phyloP scores from a whole-genome alignment of 23 red algal genomes.

The Chondrus crispus region DNA sequence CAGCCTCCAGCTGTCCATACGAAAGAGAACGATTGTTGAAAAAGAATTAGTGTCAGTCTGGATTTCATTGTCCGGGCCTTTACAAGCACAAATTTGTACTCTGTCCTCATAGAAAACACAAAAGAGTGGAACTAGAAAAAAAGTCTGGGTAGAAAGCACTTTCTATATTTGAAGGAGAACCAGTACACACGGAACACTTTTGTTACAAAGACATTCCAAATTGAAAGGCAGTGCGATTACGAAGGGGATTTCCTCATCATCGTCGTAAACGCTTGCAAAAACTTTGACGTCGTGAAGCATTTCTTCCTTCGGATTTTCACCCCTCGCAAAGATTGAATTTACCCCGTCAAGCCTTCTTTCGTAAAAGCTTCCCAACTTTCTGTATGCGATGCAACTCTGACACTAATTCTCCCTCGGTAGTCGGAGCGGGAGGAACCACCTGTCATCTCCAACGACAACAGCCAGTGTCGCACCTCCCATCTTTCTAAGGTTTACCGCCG shows the following conservation, averaged over 20 bases:
- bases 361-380: constrained; percentile 74
- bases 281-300: constrained; percentile 41
- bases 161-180: too few relatives aligned
- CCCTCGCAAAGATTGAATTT: constrained; percentile 47
- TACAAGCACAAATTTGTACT: too few relatives aligned
- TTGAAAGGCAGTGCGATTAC: constrained; percentile 63
- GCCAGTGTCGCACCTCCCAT: constrained; percentile 64
- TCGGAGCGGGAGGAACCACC: constrained; percentile 48
- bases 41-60: too few relatives aligned
- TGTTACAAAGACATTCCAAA: too few relatives aligned
- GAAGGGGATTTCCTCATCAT: constrained; percentile 83
- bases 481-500: constrained; percentile 70
- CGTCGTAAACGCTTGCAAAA: constrained; percentile 55
- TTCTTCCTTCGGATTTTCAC: constrained; percentile 47
- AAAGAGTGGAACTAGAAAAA: too few relatives aligned
- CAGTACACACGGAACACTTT: too few relatives aligned
- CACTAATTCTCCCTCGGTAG: constrained; percentile 5
- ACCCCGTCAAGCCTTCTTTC: constrained; percentile 50
- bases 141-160: too few relatives aligned
- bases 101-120: too few relatives aligned
- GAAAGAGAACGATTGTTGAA: too few relatives aligned
- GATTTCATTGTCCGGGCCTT: too few relatives aligned
- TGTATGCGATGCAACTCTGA: constrained; percentile 42
- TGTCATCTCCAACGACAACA: constrained; percentile 72
- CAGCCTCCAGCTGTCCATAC: too few relatives aligned